Evolutionary conservation across 768 basidiomycete genomes (phyloP), one percentile per base, ranked within the genome.

Genomic region (Auriscalpium orientale): DNA sequence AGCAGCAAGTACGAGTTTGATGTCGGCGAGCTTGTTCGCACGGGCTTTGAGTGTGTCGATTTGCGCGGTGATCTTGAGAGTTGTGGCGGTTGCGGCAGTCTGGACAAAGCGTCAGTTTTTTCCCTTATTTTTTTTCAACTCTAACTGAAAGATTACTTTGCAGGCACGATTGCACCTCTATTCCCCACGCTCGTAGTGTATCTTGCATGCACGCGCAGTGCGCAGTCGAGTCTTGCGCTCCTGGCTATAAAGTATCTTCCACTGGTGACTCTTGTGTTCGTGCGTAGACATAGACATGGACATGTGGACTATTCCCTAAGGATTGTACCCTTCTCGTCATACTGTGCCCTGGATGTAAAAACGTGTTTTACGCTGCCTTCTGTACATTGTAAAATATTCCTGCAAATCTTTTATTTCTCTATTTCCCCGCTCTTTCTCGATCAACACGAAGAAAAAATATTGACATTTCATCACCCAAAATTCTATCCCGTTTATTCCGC

Each of bases 11-110:
- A 35, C n/a, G 50, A 38, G 13, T 51, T 20, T 22, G 35, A 35
- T 6, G 21, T 35, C 1, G 34, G 21, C 45, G 37, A 43, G 36
- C 13, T 22, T 15, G 38, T 66, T 40, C 40, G 45, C 21, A 56
- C 62, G 3, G 68, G 64, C 3, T 66, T 62, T 52, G 68, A 71
- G 53, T 71, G 70, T 46, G 68, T 67, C 12, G 67, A 70, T 37
- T 52, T 66, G 35, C 37, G 38, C 16, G 62, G 61, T 53, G 70
- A 71, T 51, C 60, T 70, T 34, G 51, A 49, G 8, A 65, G 65
- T 49, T 71, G 67, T 51, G 70, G 68, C 18, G 70, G 70, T 28
- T 71, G 70, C 58, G 65, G 66, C 8, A 57, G 40, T 10, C 43
- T 65, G 15, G 62, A 70, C 52, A 48, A 44, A 33, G 51, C 54